Evolutionary conservation across 1,139 yeast species (phyloP).

Genomic region (Saccharomyces hybrid): DNA sequence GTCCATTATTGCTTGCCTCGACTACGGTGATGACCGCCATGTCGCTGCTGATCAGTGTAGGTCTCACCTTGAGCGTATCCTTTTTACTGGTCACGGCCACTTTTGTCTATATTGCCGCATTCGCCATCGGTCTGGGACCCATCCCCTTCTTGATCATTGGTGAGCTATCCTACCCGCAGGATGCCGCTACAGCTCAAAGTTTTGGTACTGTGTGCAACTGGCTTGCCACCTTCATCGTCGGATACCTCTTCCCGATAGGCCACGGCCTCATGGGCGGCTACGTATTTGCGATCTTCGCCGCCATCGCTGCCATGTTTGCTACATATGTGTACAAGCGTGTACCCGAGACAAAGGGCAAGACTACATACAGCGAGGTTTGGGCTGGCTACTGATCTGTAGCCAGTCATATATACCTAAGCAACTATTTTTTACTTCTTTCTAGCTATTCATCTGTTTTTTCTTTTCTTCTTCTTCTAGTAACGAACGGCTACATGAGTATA

Average conservation of each 20-base stretch:
- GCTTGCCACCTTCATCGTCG: slow-evolving; percentile 80
- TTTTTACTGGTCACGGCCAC: slow-evolving; percentile 57
- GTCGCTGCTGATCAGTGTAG: slow-evolving; percentile 57
- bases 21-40: slow-evolving; percentile 63
- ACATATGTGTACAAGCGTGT: slow-evolving; percentile 42
- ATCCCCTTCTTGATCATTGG: slow-evolving; percentile 87
- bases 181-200: slow-evolving; percentile 83
- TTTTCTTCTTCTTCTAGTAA: neutral
- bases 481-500: neutral
- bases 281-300: slow-evolving; percentile 69
- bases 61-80: slow-evolving; percentile 48
- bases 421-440: neutral
- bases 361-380: slow-evolving; percentile 24
- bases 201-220: slow-evolving; percentile 89
- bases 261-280: slow-evolving; percentile 63
- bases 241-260: slow-evolving; percentile 70
- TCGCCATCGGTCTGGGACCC: slow-evolving; percentile 91
- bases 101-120: slow-evolving; percentile 66
- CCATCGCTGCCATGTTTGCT: slow-evolving; percentile 44
- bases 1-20: slow-evolving; percentile 60
- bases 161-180: slow-evolving; percentile 75
- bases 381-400: slow-evolving; percentile 8
- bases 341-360: slow-evolving; percentile 76
- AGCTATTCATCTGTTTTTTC: neutral
- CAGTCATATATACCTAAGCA: neutral